A percentile compares a stretch with the other conserved stretches of the same genome.
These are phyloP conservation scores for Trichoderma gamsii DNA, from an alignment of 495 filamentous ascomycete genomes.

Conservation along the genomic window DNA sequence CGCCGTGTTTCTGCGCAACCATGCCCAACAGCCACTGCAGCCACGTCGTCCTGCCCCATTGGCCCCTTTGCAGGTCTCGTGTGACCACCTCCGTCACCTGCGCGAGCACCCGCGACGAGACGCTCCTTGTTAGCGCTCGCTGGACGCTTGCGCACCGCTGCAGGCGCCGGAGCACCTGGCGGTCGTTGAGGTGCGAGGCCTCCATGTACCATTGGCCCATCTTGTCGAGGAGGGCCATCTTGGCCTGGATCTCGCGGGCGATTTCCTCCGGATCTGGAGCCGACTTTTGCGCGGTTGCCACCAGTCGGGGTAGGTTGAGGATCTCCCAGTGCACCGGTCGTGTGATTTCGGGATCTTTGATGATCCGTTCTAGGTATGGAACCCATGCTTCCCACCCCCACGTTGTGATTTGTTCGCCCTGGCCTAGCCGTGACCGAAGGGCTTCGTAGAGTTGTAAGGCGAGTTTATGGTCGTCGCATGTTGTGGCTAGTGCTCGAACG, in stretches of 20 bases:
- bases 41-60: slow-evolving; percentile 31
- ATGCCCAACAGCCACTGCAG: slow-evolving; percentile 34
- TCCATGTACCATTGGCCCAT: slow-evolving; percentile 30
- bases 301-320: not conserved
- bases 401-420: not conserved
- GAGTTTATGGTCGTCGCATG: slow-evolving; percentile 3
- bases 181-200: slow-evolving; percentile 28
- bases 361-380: not conserved
- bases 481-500: not conserved
- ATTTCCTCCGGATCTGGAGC: not conserved
- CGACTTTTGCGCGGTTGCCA: not conserved
- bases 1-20: slow-evolving; percentile 29
- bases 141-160: slow-evolving; percentile 26
- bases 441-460: slow-evolving; percentile 10
- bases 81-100: slow-evolving; percentile 35
- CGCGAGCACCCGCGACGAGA: slow-evolving; percentile 25
- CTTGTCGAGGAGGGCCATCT: slow-evolving; percentile 24
- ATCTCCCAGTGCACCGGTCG: not conserved
- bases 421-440: not conserved
- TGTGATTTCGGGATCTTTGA: not conserved
- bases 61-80: slow-evolving; percentile 31
- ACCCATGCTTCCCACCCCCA: slow-evolving; percentile 12
- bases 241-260: slow-evolving; percentile 11
- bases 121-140: slow-evolving; percentile 13
- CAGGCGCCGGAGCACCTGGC: slow-evolving; percentile 36